Evolutionary conservation across 2,329 filamentous ascomycete genomes (phyloP).

Genomic region (Colletotrichum cuscutae): DNA sequence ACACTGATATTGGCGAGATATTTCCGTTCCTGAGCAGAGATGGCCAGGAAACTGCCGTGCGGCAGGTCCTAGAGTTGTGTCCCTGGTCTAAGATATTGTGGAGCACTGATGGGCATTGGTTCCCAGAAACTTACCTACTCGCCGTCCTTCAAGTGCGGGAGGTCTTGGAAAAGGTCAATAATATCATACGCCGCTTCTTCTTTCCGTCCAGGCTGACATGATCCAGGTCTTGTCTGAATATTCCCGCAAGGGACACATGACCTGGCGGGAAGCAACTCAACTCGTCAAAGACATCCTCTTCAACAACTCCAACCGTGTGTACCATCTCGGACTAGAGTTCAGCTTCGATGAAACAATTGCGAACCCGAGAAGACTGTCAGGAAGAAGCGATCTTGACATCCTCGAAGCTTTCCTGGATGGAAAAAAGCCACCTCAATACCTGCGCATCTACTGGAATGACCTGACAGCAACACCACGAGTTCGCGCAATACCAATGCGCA

Average conservation of each 20-base stretch:
- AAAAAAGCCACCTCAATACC: slow-evolving; percentile 67
- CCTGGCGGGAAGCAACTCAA: slow-evolving; percentile 68
- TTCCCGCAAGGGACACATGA: slow-evolving; percentile 71
- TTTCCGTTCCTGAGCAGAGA: slow-evolving; percentile 82
- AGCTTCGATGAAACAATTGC: slow-evolving; percentile 40
- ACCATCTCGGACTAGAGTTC: slow-evolving; percentile 66
- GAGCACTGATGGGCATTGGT: slow-evolving; percentile 84
- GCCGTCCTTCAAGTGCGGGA: slow-evolving; percentile 78
- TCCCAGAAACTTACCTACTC: slow-evolving; percentile 81
- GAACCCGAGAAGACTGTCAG: neutral
- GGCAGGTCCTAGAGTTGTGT: slow-evolving; percentile 79
- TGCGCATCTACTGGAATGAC: slow-evolving; percentile 83
- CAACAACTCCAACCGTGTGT: slow-evolving; percentile 80
- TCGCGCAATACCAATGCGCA: slow-evolving; percentile 73
- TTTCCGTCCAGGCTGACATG: slow-evolving; percentile 25
- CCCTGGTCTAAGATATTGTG: slow-evolving; percentile 81
- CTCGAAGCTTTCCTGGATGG: slow-evolving; percentile 55
- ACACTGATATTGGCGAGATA: slow-evolving; percentile 84
- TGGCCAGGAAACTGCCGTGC: slow-evolving; percentile 77
- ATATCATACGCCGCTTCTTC: neutral
- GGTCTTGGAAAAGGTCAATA: slow-evolving; percentile 69
- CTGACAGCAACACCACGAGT: slow-evolving; percentile 76
- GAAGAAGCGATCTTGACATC: slow-evolving; percentile 46
- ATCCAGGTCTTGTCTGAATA: slow-evolving; percentile 72
- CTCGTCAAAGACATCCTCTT: slow-evolving; percentile 78